Evolutionary conservation across 768 basidiomycete species (phyloP), one percentile per base, ranked within the genome.

Genomic region (Termitomyces sp.): DNA sequence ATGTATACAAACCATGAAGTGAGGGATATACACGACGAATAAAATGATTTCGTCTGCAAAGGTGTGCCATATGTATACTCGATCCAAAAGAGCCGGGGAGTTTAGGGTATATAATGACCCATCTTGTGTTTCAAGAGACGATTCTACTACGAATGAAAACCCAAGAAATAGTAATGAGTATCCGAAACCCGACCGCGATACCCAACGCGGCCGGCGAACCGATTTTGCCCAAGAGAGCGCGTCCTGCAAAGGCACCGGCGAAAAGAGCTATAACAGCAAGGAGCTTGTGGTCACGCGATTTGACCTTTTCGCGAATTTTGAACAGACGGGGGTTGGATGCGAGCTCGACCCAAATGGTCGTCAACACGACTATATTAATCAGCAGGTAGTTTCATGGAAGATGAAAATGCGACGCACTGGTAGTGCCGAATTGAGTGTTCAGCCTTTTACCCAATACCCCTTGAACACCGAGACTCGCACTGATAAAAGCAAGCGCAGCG

Each of bases 281-380:
- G 23, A 52, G 51, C 25, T 19, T 52, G 19, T 52, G n/a, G 19
- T 52, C 51, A 17, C 51, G 40, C 12, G 51, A 49, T 16, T 48
- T 83, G 2, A 88, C 78, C 48, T 71, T 71, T 49, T 79, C 73
- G 40, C 77, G 76, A 45, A 81, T 55, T 25, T 76, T 64, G 76
- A 94, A 88, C 21, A 95, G 80, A 46, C 81, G 71, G 0, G 91
- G 91, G 68, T 92, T 90, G 49, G 85, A 85, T 79, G 89, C 79
- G 47, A 94, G 81, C 63, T 94, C 92, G 61, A 91, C 90, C 91
- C 91, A 94, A 55, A 92, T 81, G 17, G 89, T 90, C 16, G 92
- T 94, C 10, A 94, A 76, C 43, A 93, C 89, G 60, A 92, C 89
- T 84, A 67, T 2, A 54, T 21, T 4, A 5, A 10, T 11, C 12